These are phyloP conservation scores for Lichtheimia hyalospora DNA, from an alignment of 371 early-diverging fungal species.

Conservation along the genomic window DNA sequence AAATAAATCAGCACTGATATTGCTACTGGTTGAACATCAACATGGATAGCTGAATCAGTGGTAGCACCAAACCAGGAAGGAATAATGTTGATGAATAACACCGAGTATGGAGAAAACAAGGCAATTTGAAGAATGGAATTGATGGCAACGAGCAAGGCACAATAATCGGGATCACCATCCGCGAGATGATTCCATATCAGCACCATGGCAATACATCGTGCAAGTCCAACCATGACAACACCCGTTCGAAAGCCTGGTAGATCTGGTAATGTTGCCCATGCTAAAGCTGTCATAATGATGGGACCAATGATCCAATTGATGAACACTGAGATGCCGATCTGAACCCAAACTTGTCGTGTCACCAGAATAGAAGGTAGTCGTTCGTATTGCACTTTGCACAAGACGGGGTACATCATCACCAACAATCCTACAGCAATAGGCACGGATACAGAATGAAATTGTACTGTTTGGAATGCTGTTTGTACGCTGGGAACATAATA, in stretches of 20 bases:
- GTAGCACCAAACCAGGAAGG: constrained; percentile 48
- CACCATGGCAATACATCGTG: constrained; percentile 83
- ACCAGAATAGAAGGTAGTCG: constrained; percentile 38
- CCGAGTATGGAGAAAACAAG: constrained; percentile 63
- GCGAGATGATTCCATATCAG: constrained; percentile 76
- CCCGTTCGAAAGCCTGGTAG: constrained; percentile 69
- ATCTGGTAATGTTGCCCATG: constrained; percentile 74
- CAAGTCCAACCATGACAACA: constrained; percentile 73
- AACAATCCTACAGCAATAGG: constrained; percentile 69
- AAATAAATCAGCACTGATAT: constrained; percentile 67
- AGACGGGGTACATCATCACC: constrained; percentile 76
- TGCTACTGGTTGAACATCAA: constrained; percentile 59
- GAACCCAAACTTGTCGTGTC: constrained; percentile 37
- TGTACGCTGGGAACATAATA: constrained; percentile 62
- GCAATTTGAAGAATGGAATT: constrained; percentile 72
- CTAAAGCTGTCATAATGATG: constrained; percentile 68
- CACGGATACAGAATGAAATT: constrained; percentile 67
- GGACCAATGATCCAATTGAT: constrained; percentile 76
- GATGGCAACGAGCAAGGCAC: constrained; percentile 70
- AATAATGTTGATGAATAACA: constrained; percentile 58
- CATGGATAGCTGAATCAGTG: constrained; percentile 27
- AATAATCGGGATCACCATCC: constrained; percentile 64
- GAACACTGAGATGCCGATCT: constrained; percentile 55
- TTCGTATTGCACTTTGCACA: constrained; percentile 70
- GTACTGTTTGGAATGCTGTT: constrained; percentile 49